Base-by-base conservation (phyloP, 768 basidiomycete species). In the Suillus luteus region DNA sequence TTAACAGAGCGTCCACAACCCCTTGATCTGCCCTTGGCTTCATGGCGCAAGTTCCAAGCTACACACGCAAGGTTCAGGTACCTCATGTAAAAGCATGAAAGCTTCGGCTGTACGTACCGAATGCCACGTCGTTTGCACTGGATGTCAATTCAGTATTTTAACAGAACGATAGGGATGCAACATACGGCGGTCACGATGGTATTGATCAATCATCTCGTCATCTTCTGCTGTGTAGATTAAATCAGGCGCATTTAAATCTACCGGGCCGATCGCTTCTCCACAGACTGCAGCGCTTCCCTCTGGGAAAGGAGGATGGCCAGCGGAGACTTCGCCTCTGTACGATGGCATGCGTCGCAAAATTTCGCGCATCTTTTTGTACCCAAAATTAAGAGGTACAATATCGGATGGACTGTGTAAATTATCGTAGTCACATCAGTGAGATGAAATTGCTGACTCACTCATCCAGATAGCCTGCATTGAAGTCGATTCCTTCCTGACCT, bases 1-100 rank as follows among this genome's bases (percentile, higher is more conserved):
- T 86, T 49, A 90, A 73, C 22, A 75, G 76, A 37, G 81, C 57
- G 67, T 90, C 86, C 10, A 91, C 84, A 3, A 90, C 89, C 11
- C 88, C 88, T 8, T 82, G 83, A 51, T 79, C 61, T 19, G 83
- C 79, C 22, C 82, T 80, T 1, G 86, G 80, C 69, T 86, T 88
- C 87, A 90, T 89, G 1, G 86, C 83, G 64, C 87, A 89, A 0
- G 87, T 89, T 46, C 87, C 87, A 15, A 86, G 77, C 86, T 88
- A 61, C 2, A 49, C 2, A 48, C 37, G 35, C 17, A 54, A 76
- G 62, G 70, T 74, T 31, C 69, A 66, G 61, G 74, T 24, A 14
- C 41, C 58, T 57, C 58, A 31, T 31, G 51, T 31, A 2, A 19
- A 31, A 52, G 51, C 17, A 52, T 52, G 27, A 31, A 33, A 11